These are phyloP conservation scores for Verticillium klebahnii DNA, from an alignment of 2,329 filamentous ascomycete genomes.

Conservation along the genomic window DNA sequence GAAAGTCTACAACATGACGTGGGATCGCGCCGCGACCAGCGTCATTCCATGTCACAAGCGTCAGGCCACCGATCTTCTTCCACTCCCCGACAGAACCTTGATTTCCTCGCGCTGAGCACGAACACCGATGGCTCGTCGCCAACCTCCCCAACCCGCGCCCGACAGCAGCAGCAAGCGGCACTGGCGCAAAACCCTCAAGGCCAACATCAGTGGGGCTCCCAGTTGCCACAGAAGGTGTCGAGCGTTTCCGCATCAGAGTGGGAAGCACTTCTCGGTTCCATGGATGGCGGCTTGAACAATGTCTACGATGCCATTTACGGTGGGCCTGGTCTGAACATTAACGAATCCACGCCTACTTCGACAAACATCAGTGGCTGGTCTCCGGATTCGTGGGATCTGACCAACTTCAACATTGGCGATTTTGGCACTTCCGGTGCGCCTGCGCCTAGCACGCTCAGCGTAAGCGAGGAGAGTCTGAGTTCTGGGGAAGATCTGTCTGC, in stretches of 20 bases:
- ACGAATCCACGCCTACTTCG: slow-evolving; percentile 38
- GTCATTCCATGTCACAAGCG: slow-evolving; percentile 40
- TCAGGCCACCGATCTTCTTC: slow-evolving; percentile 27
- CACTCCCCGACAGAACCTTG: slow-evolving; percentile 40
- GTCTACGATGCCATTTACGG: slow-evolving; percentile 83
- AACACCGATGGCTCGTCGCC: slow-evolving; percentile 41
- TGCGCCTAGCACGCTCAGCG: slow-evolving; percentile 49
- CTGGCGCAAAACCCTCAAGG: slow-evolving; percentile 14
- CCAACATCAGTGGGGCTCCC: slow-evolving; percentile 29
- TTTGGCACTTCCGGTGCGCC: slow-evolving; percentile 34
- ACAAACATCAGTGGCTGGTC: slow-evolving; percentile 44
- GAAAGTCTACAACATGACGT: slow-evolving; percentile 35
- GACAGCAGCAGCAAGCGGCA: slow-evolving; percentile 26
- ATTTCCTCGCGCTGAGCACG: slow-evolving; percentile 53
- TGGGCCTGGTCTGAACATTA: slow-evolving; percentile 44
- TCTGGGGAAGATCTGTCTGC: slow-evolving; percentile 45
- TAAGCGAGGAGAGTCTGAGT: slow-evolving; percentile 55
- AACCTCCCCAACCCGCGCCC: slow-evolving; percentile 41
- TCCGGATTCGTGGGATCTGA: slow-evolving; percentile 52
- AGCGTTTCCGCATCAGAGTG: slow-evolving; percentile 65
- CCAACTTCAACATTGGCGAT: slow-evolving; percentile 46
- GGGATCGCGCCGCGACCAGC: slow-evolving; percentile 40
- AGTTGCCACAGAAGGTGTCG: slow-evolving; percentile 31
- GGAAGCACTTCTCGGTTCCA: slow-evolving; percentile 74
- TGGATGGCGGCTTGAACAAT: slow-evolving; percentile 76